Percentiles rank a stretch among this genome's conserved stretches.
Evolutionary conservation across 352 stramenopile species (phyloP).

Genomic region (Ophiocytium majus): DNA sequence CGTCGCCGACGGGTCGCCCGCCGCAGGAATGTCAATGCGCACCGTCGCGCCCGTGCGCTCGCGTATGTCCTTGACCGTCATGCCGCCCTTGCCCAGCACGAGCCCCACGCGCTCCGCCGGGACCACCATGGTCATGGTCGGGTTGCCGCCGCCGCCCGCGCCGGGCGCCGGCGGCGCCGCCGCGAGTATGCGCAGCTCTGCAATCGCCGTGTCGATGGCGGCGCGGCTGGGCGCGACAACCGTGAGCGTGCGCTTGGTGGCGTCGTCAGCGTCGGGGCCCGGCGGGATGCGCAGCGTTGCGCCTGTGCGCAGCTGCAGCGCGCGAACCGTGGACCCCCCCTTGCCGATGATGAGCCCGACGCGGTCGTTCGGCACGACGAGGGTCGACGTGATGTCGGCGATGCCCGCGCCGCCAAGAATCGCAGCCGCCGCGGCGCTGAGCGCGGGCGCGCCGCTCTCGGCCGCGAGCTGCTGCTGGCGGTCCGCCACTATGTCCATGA

Average conservation of each 20-base stretch:
- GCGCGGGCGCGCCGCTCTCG: conserved; percentile 27
- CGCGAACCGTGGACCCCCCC: conserved; percentile 88
- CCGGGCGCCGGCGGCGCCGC: not conserved
- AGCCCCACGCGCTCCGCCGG: conserved; percentile 74
- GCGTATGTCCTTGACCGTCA: conserved; percentile 95
- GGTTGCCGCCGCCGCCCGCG: not conserved
- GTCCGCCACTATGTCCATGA: conserved; percentile 47
- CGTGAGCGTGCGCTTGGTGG: conserved; percentile 82
- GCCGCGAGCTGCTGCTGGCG: conserved; percentile 42
- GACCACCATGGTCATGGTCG: not conserved
- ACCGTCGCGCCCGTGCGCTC: conserved; percentile 77
- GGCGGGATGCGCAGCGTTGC: conserved; percentile 92
- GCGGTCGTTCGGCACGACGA: conserved; percentile 81
- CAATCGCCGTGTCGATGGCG: conserved; percentile 39
- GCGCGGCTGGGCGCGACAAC: conserved; percentile 80
- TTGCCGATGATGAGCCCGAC: conserved; percentile 98
- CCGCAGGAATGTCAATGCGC: conserved; percentile 85
- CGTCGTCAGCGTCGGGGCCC: conserved; percentile 81
- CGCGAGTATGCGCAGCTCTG: conserved; percentile 42
- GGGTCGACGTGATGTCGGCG: conserved; percentile 15
- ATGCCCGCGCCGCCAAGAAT: too few relatives aligned
- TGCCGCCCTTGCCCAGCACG: conserved; percentile 92
- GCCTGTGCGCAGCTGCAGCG: conserved; percentile 74
- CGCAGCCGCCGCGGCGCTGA: not conserved
- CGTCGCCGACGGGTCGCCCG: conserved; percentile 74